Evolutionary conservation across 257 asterid genomes (phyloP), one percentile per base, ranked within the genome.

Genomic region (Plectranthus barbatus): DNA sequence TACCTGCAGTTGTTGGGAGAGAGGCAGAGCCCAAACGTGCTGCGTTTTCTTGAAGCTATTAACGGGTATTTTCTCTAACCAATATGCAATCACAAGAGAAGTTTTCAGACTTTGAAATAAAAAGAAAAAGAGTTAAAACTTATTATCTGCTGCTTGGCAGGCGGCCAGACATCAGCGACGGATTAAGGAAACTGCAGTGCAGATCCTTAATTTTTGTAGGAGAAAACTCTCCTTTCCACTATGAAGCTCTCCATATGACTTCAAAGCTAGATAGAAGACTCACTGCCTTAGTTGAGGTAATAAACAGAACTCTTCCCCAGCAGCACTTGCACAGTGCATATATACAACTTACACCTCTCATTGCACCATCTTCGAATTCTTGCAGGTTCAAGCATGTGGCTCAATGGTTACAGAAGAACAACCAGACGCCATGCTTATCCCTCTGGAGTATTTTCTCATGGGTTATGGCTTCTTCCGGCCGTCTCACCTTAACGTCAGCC

Each of bases 331-430:
- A 34, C 13, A 5, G 9, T 31, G 13, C 42, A 40, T 41, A 39
- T 44, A 20, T 56, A 40, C 21, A 5, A 7, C 10, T 17, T 4
- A 13, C 21, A 19, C 40, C 31, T 26, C 46, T 60, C 40, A 21
- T 8, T 1, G 9, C 41, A 48, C 64, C 9, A 13, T 9, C 17
- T 17, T 29, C 33, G 48, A 26, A 53, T 51, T 13, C 19, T 44
- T 36, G 63, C 67, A 86, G 91, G 95, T 84, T 51, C 88, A 86
- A 78, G 81, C 87, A 34, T 86, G 95, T 33, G 95, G 91, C 29
- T 84, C 95, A 9, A 69, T 84, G 74, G 89, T 86, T 2, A 86
- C 91, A 0, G 91, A 86, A 78, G 95, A 86, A 73, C 95, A 84
- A 69, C 95, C 95, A 0, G 84, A 86, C 9, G 89, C 89, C 47